A percentile compares a stretch with the other conserved stretches of the same genome.
These are phyloP conservation scores for Gaultheria prostrata DNA, from an alignment of 148 eudicot genomes.

Conservation along the genomic window DNA sequence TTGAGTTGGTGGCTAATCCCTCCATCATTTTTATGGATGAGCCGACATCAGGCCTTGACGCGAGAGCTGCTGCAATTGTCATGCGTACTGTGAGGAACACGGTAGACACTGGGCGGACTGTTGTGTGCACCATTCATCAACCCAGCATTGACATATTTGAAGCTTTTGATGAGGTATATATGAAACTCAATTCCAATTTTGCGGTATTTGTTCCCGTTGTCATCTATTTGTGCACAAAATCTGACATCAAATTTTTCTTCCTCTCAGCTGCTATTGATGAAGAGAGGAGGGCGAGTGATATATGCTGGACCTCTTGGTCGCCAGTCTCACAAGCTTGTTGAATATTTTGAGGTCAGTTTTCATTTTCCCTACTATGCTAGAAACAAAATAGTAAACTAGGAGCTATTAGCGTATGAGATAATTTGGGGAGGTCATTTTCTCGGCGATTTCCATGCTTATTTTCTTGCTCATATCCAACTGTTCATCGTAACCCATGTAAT, in stretches of 20 bases:
- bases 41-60: constrained; percentile 37
- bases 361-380: neutral
- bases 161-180: constrained; percentile 44
- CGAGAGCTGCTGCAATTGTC: constrained; percentile 38
- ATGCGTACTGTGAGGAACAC: constrained; percentile 35
- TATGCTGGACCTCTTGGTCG: constrained; percentile 30
- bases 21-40: constrained; percentile 39
- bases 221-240: neutral
- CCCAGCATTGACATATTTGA: constrained; percentile 44
- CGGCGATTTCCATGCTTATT: constrained; percentile 9
- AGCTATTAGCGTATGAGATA: neutral
- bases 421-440: neutral
- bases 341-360: constrained; percentile 33
- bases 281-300: constrained; percentile 22
- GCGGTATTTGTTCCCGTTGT: neutral
- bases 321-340: constrained; percentile 32
- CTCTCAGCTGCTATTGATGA: constrained; percentile 37
- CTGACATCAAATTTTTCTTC: neutral
- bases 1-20: constrained; percentile 40
- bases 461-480: constrained; percentile 21
- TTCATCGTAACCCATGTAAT: neutral
- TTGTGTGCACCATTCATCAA: constrained; percentile 39
- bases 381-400: neutral
- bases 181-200: neutral
- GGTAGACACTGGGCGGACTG: constrained; percentile 34